phyloP scores from a whole-genome alignment of 306 rosid species.

The Citrullus colocynthis region DNA sequence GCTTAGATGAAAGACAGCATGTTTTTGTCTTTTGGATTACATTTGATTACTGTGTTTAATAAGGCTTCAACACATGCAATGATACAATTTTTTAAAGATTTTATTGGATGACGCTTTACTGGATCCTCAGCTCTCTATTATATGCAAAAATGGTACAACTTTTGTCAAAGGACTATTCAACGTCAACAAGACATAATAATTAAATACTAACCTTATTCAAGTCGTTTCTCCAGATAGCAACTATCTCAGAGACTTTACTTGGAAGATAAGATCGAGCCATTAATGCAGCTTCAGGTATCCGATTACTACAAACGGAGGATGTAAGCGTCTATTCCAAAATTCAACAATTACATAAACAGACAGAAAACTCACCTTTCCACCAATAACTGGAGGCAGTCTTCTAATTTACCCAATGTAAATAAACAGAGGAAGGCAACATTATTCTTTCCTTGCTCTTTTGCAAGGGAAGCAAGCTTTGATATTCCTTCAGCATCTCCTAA shows the following conservation, averaged over 20 bases:
- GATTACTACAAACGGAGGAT: constrained; percentile 44
- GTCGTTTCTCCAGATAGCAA: constrained; percentile 86
- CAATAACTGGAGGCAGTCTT: constrained; percentile 91
- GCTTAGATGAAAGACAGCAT: not conserved
- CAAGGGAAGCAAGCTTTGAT: constrained; percentile 69
- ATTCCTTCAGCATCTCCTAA: constrained; percentile 95
- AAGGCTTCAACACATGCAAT: not conserved
- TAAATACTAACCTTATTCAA: constrained; percentile 60
- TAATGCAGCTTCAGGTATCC: constrained; percentile 98
- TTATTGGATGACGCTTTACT: not conserved
- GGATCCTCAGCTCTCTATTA: not conserved
- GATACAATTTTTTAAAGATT: not conserved
- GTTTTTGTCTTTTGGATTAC: not conserved
- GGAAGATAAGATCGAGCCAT: constrained; percentile 99
- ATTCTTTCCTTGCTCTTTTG: constrained; percentile 98
- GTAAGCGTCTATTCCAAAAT: not conserved
- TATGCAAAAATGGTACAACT: not conserved
- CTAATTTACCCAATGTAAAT: constrained; percentile 90
- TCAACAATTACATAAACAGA: not conserved
- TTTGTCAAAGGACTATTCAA: not conserved
- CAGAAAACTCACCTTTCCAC: constrained; percentile 59
- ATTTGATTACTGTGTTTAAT: not conserved
- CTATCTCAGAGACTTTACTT: constrained; percentile 89
- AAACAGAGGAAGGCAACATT: constrained; percentile 94
- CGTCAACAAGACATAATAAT: not conserved